Conservation (phyloP, 169 alveolate species). For the Plasmodium ovale region DNA sequence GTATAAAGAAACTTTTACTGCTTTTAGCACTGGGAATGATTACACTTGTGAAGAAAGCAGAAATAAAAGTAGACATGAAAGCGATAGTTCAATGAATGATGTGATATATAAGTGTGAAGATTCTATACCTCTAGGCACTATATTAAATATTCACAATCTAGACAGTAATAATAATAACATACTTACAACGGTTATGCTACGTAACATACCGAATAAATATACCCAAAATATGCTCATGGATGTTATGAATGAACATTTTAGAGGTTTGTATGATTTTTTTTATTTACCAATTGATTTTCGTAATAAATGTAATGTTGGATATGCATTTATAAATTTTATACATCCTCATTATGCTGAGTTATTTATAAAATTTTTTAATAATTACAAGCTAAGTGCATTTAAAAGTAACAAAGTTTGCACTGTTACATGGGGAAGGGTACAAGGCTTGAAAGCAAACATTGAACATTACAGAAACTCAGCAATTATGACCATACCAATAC, state of each 20-base stretch:
- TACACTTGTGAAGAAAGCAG: no score
- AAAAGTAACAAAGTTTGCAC: constrained; percentile 77
- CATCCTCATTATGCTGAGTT: constrained; percentile 77
- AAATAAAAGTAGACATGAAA: no score
- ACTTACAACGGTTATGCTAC: constrained; percentile 86
- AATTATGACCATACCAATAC: constrained; percentile 78
- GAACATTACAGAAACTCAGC: constrained; percentile 82
- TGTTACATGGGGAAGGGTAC: constrained; percentile 82
- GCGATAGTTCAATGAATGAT: background rate
- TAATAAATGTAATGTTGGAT: constrained; percentile 90
- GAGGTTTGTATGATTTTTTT: constrained; percentile 87
- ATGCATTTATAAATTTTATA: constrained; percentile 88
- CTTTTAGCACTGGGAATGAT: no score
- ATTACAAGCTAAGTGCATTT: constrained; percentile 75
- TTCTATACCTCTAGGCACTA: constrained; percentile 62
- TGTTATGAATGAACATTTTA: constrained; percentile 79
- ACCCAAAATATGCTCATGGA: constrained; percentile 83
- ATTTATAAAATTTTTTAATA: constrained; percentile 74
- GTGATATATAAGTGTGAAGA: constrained; percentile 69
- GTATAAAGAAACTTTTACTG: no score
- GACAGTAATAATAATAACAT: constrained; percentile 42
- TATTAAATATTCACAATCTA: constrained; percentile 44
- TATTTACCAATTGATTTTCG: constrained; percentile 91
- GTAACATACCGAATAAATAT: constrained; percentile 91
- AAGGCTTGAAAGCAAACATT: constrained; percentile 77